These are phyloP conservation scores for Penicillium sp. DNA, from an alignment of 2,329 filamentous ascomycete genomes.

Conservation along the genomic window DNA sequence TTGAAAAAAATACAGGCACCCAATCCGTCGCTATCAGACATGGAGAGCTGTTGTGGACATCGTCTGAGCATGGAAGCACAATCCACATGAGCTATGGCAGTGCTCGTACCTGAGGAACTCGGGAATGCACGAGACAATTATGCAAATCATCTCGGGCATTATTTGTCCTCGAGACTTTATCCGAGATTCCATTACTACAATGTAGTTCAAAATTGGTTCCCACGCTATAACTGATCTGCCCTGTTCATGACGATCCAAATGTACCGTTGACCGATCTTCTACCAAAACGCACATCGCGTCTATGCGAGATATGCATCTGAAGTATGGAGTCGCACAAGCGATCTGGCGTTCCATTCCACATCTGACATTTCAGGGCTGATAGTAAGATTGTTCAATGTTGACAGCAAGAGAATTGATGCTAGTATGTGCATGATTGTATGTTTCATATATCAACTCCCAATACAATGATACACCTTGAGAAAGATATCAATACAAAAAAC, in stretches of 20 bases:
- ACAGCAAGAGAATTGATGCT: background rate
- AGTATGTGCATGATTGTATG: background rate
- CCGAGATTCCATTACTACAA: background rate
- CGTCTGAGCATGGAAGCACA: background rate
- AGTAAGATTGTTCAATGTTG: background rate
- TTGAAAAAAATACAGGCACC: background rate
- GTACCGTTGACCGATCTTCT: background rate
- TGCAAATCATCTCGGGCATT: slow-evolving; percentile 2
- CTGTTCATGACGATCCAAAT: slow-evolving; percentile 1
- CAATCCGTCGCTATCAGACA: background rate
- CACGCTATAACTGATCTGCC: background rate
- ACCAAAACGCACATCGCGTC: background rate
- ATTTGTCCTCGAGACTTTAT: background rate
- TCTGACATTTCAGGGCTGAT: background rate
- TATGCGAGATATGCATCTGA: background rate
- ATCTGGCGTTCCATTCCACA: background rate
- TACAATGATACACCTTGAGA: too few relatives aligned
- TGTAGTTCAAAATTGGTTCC: background rate
- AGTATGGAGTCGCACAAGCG: background rate
- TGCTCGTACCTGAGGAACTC: background rate
- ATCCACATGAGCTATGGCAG: background rate
- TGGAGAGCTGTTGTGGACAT: background rate
- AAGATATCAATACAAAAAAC: too few relatives aligned
- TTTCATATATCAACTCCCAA: too few relatives aligned
- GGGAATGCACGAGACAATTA: slow-evolving; percentile 2